These are phyloP conservation scores for Pseudohyphozyma bogoriensis DNA, from an alignment of 768 basidiomycete species.

Conservation along the genomic window DNA sequence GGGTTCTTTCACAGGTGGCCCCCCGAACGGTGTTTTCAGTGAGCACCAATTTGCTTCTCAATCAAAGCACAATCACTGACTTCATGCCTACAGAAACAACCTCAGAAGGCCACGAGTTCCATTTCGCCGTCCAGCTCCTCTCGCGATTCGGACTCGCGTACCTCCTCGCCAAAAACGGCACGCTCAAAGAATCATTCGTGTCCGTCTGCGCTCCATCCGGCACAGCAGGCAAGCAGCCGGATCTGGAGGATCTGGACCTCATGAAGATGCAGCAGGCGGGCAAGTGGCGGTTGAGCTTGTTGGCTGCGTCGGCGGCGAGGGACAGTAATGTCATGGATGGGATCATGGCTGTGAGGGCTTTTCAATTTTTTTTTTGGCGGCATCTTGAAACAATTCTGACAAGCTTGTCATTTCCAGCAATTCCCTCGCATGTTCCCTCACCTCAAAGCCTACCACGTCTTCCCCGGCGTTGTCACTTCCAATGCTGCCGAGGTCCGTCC, in stretches of 20 bases:
- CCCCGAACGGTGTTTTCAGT: conserved; percentile 31
- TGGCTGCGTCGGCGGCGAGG: conserved; percentile 6
- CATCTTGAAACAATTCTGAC: too few relatives aligned
- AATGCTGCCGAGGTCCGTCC: background rate
- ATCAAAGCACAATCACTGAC: too few relatives aligned
- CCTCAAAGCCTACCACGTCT: conserved; percentile 28
- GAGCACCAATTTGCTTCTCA: too few relatives aligned
- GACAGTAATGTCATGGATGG: conserved; percentile 17
- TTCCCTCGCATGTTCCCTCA: conserved; percentile 18
- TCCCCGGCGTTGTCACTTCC: conserved; percentile 29
- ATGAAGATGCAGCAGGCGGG: background rate
- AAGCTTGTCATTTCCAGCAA: too few relatives aligned
- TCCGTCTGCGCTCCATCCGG: conserved; percentile 24
- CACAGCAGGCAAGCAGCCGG: background rate
- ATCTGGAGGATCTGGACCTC: conserved; percentile 25
- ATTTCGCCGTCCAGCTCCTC: conserved; percentile 30
- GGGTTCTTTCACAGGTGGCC: conserved; percentile 8
- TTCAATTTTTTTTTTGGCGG: too few relatives aligned
- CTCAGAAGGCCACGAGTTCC: conserved; percentile 13
- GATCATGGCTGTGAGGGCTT: conserved; percentile 3
- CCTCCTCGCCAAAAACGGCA: conserved; percentile 20
- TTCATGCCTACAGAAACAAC: too few relatives aligned
- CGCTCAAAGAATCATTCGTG: conserved; percentile 25
- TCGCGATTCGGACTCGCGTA: conserved; percentile 29
- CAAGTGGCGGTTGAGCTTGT: conserved; percentile 2